Evolutionary conservation across 306 rosid species (phyloP), one percentile per base, ranked within the genome.

Genomic region (Cyclanthera cordifolia): DNA sequence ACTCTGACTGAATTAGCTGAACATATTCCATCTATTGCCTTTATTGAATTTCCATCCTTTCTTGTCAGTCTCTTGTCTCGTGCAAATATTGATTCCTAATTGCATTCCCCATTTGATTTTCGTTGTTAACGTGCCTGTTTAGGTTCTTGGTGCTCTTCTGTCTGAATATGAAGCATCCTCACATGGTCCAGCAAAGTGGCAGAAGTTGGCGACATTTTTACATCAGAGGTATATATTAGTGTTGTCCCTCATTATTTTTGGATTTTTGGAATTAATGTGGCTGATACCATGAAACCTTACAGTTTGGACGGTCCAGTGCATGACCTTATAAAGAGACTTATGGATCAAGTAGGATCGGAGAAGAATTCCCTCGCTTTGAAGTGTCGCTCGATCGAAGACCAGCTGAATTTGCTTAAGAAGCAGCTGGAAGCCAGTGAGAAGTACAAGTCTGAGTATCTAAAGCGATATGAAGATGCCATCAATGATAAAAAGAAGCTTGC

Each of bases 141-240:
- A 94, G 99, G 95, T 86, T 87, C 87, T 94, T 72, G 99, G 87
- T 80, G 87, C 84, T 72, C 97, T 94, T 72, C 39, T 94, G 43
- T 79, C 88, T 1, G 99, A 90, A 56, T 94, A 86, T 74, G 96
- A 90, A 70, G 75, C 79, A 75, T 80, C 86, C 72, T 73, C 82
- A 76, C 92, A 84, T 37, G 96, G 92, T 77, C 99, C 96, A 19
- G 90, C 84, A 75, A 94, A 94, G 76, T 94, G 97, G 97, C 90
- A 86, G 74, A 88, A 84, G 72, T 73, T 90, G 77, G 85, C 88
- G 25, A 74, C 76, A 71, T 94, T 94, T 76, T 81, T 94, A 23
- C 91, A 84, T 23, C 89, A 82, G 70, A 94, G 99, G 98, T 93
- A 72, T 76, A 82, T 83, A 34, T 24, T 37, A 53, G n/a, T 59